Percentiles rank a stretch among this genome's conserved stretches.
Evolutionary conservation across 805 yeast genomes (phyloP).

Genomic region (Candida pini): DNA sequence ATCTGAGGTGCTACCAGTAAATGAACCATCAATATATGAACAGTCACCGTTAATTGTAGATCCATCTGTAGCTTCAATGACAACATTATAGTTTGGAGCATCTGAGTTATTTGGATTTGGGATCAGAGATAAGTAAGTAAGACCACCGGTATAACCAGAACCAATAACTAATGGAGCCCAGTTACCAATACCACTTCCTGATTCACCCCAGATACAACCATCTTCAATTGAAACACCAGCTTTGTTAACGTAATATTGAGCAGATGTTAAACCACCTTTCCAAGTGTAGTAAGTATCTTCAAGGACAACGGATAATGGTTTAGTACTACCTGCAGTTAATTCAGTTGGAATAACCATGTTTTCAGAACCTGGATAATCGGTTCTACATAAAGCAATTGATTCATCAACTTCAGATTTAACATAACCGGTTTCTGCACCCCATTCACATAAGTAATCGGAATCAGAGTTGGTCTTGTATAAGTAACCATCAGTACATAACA

Average conservation of each 20-base stretch:
- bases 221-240: slow-evolving; percentile 66
- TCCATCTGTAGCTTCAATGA: slow-evolving; percentile 67
- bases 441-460: slow-evolving; percentile 52
- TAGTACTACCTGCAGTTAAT: slow-evolving; percentile 45
- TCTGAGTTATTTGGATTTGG: slow-evolving; percentile 68
- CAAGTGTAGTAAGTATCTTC: slow-evolving; percentile 54
- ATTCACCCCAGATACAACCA: slow-evolving; percentile 68
- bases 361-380: slow-evolving; percentile 80
- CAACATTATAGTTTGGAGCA: slow-evolving; percentile 62
- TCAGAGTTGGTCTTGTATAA: slow-evolving; percentile 55
- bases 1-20: slow-evolving; percentile 55
- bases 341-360: slow-evolving; percentile 73
- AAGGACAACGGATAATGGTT: slow-evolving; percentile 56
- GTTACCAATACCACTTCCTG: slow-evolving; percentile 60
- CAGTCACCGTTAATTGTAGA: slow-evolving; percentile 35
- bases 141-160: slow-evolving; percentile 58
- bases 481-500: slow-evolving; percentile 52
- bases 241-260: slow-evolving; percentile 72
- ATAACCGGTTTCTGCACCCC: slow-evolving; percentile 53
- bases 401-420: slow-evolving; percentile 46
- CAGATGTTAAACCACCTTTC: slow-evolving; percentile 59
- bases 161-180: slow-evolving; percentile 80
- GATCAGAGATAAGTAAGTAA: slow-evolving; percentile 63
- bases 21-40: slow-evolving; percentile 36
- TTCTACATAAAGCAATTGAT: slow-evolving; percentile 64